These are phyloP conservation scores for Cystobasidium slooffiae DNA, from an alignment of 1,284 basidiomycete genomes.

Conservation along the genomic window DNA sequence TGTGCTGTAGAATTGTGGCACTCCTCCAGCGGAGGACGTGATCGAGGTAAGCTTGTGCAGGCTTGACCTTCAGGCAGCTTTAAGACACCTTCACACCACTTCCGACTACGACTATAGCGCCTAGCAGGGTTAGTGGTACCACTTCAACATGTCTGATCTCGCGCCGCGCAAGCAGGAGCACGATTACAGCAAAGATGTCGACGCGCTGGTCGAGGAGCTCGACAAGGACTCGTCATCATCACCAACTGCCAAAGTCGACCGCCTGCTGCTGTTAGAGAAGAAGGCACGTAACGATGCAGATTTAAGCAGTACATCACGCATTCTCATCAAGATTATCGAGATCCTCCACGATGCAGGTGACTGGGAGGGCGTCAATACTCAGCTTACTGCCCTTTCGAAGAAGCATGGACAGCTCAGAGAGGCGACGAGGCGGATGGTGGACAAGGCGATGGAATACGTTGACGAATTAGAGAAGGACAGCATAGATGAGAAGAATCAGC, in stretches of 20 bases:
- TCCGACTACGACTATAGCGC: neutral
- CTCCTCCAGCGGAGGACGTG: neutral
- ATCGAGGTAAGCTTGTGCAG: neutral
- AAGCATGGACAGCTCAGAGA: constrained; percentile 97
- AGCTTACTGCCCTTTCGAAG: constrained; percentile 78
- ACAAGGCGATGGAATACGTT: constrained; percentile 78
- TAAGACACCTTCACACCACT: neutral
- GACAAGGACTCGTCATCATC: constrained; percentile 64
- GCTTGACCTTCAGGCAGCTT: too few species aligned
- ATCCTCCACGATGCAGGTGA: constrained; percentile 74
- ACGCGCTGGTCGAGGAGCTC: constrained; percentile 59
- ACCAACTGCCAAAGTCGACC: constrained; percentile 83
- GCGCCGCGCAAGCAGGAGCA: constrained; percentile 62
- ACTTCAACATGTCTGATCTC: constrained; percentile 50
- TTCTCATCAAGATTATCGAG: constrained; percentile 74
- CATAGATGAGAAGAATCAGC: constrained; percentile 64
- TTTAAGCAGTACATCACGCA: constrained; percentile 81
- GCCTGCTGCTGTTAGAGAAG: constrained; percentile 87
- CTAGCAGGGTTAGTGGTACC: neutral
- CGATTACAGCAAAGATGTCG: constrained; percentile 63
- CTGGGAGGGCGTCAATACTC: constrained; percentile 72
- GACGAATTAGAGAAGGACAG: constrained; percentile 66
- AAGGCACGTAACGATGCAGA: constrained; percentile 97
- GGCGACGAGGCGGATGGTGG: constrained; percentile 86
- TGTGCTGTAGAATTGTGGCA: neutral